phyloP scores from a whole-genome alignment of 2,329 filamentous ascomycete species.

The Stemphylium vesicarium region DNA sequence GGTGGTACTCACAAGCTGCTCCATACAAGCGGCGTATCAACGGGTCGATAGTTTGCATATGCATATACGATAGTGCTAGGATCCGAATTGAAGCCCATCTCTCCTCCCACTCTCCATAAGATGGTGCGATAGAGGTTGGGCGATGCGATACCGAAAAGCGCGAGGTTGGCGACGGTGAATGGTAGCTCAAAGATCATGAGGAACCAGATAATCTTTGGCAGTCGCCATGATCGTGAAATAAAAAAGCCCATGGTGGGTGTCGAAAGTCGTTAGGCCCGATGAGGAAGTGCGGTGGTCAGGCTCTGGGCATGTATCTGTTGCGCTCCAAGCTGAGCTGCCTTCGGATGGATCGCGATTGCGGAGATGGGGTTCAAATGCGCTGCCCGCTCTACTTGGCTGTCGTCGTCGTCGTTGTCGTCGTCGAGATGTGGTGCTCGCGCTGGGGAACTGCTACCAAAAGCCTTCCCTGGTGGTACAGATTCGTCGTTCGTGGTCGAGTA shows the following conservation, averaged over 20 bases:
- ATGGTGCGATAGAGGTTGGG: conserved; percentile 74
- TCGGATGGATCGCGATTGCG: conserved; percentile 9
- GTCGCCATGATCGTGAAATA: conserved; percentile 62
- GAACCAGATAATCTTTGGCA: conserved; percentile 58
- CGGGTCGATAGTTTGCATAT: conserved; percentile 71
- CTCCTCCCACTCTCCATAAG: conserved; percentile 74
- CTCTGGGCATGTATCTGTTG: background rate
- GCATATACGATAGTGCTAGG: conserved; percentile 73
- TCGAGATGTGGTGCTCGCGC: conserved; percentile 1
- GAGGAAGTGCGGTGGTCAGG: conserved; percentile 3
- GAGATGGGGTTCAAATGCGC: conserved; percentile 6
- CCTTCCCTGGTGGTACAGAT: conserved; percentile 15
- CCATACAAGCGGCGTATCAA: conserved; percentile 73
- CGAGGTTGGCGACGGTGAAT: conserved; percentile 68
- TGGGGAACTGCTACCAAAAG: conserved; percentile 2
- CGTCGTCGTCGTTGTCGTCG: background rate
- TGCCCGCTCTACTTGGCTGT: background rate
- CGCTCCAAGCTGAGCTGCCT: conserved; percentile 15
- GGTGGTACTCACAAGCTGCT: conserved; percentile 67
- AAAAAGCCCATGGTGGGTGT: conserved; percentile 51
- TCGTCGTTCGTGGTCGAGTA: conserved; percentile 12
- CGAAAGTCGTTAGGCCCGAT: too few relatives aligned
- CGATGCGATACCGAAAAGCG: conserved; percentile 75
- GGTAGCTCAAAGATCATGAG: conserved; percentile 71
- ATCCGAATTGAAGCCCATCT: conserved; percentile 76